Evolutionary conservation across 179 eudicot genomes (phyloP), one percentile per base, ranked within the genome.

Genomic region (Carnegiea gigantea): DNA sequence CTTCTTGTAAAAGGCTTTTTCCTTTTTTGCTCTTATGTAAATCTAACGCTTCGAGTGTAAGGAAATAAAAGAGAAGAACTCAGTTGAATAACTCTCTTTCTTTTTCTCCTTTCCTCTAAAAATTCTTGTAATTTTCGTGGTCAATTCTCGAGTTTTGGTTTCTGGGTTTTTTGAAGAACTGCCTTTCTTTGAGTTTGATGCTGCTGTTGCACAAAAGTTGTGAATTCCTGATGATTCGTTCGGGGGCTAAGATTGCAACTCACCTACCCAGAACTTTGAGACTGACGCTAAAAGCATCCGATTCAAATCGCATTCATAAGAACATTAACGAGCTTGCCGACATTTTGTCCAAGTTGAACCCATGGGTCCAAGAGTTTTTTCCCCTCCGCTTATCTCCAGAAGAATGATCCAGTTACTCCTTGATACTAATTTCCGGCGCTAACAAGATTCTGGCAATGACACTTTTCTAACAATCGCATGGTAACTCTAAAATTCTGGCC

Each of bases 331-430:
- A 88, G 82, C 82, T 92, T 54, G 92, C 89, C 44, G 95, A 92
- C 24, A 84, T 89, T 88, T 79, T 94, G 75, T 91, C 95, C 26
- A 89, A 91, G 73, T 87, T 94, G 83, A 94, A 92, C 82, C 98
- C 98, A n/a, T 72, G 90, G 95, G 98, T 97, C 23, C 87, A 94
- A 85, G 98, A 94, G 84, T 94, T 94, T 82, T 82, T 53, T 94
- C 53, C 98, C 98, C 54, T 90, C 97, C 4, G 86, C 90, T 40
- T 90, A 83, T 75, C 73, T 81, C 70, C 77, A 46, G 13, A 83
- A 87, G 83, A 83, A 82, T 51, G 89, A 89, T 86, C 92, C 92
- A 84, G 62, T 77, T 78, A n/a, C n/a, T n/a, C 43, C 77, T 70
- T 43, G 72, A 75, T 26, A 82, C 60, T 49, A 70, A 77, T 77